A percentile compares a stretch with the other conserved stretches of the same genome.
phyloP scores from a whole-genome alignment of 2,329 filamentous ascomycete genomes.

The Microsporum ferrugineum region DNA sequence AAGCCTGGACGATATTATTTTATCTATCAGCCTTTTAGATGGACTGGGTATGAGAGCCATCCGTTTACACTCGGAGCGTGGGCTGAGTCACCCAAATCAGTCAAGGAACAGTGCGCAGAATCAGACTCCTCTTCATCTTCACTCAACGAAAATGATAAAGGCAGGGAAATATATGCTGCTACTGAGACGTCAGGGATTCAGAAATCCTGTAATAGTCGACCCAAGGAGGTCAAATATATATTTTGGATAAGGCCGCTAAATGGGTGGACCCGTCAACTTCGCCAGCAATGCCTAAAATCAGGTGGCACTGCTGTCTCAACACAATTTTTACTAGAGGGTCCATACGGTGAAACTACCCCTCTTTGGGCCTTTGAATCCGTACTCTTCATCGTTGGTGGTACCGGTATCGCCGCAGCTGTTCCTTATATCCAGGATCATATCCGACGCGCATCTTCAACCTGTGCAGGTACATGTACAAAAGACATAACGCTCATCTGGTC shows the following conservation, averaged over 20 bases:
- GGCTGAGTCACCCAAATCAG: background rate
- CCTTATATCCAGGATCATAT: conserved; percentile 24
- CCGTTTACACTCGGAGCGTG: conserved; percentile 34
- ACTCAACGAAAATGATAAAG: background rate
- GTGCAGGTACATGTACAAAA: background rate
- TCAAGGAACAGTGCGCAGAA: background rate
- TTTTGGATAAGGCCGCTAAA: conserved; percentile 38
- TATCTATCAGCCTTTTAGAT: conserved; percentile 33
- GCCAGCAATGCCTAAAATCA: conserved; percentile 19
- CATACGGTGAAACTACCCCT: conserved; percentile 33
- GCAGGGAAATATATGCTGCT: background rate
- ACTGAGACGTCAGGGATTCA: no score
- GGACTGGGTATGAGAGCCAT: conserved; percentile 38
- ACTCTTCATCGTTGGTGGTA: conserved; percentile 35
- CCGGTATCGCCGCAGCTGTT: conserved; percentile 34
- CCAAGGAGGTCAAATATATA: conserved; percentile 12
- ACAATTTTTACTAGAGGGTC: conserved; percentile 36
- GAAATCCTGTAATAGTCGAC: background rate
- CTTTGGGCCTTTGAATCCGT: conserved; percentile 37
- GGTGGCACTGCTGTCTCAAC: conserved; percentile 17
- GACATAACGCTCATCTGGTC: conserved; percentile 19
- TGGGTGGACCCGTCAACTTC: conserved; percentile 35
- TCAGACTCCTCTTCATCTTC: background rate
- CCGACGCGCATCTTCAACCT: conserved; percentile 7
- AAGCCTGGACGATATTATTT: conserved; percentile 39